Evolutionary conservation across 164 flowering plant genomes (phyloP), one percentile per base, ranked within the genome.

Genomic region (Aristolochia contorta): DNA sequence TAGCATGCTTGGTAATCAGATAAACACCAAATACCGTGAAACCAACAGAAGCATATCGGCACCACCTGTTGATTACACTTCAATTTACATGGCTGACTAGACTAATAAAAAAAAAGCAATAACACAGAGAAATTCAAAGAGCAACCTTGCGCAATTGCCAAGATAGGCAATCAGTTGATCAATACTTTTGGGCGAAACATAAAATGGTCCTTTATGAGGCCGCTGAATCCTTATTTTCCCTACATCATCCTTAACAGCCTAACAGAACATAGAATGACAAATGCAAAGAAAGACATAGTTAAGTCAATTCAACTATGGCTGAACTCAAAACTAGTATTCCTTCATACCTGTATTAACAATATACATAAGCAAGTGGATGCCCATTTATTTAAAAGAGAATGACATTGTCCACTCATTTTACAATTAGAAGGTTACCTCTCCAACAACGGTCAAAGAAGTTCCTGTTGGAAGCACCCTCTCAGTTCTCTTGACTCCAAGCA

Each of bases 401-500:
- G 43, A 37, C 12, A 37, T 37, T 6, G 3, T 37, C 43, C 12
- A 6, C 43, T 10, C 12, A 37, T 10, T 37, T 37, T 0, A 37
- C 9, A 0, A 23, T 41, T 10, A 6, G 10, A 54, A 60, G 52
- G 59, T 62, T 87, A 93, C 98, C 98, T 93, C 94, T 20, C 98
- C 98, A 74, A 93, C 97, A 46, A 87, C 90, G 21, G 96, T 93
- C 78, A 93, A 81, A 54, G 95, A 75, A 51, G 96, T 79, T 45
- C 99, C 96, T 63, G 83, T 78, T 12, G 99, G 96, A 72, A 94
- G 96, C 62, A 91, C 96, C 20, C 97, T 81, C 62, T 91, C 99
- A 76, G 82, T 83, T 22, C 94, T 80, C 77, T 89, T 94, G 60
- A 94, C 91, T 61, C 99, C 99, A 71, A 94, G 97, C 96, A 94